phyloP scores from a whole-genome alignment of 2,329 filamentous ascomycete species.

The Aureobasidium subglaciale region DNA sequence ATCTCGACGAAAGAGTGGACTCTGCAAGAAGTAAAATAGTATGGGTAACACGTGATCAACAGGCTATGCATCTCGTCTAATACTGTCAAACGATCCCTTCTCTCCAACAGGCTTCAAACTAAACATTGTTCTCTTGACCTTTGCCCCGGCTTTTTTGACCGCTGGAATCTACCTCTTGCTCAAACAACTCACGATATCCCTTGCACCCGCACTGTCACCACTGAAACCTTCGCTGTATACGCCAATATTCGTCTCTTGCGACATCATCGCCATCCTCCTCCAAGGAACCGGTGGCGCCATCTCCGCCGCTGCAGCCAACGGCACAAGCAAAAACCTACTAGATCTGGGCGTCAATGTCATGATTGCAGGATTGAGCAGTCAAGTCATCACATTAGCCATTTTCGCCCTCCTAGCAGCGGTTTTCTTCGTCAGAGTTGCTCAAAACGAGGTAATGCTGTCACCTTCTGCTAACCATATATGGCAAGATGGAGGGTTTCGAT shows the following conservation, averaged over 20 bases:
- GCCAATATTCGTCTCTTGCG: slow-evolving; percentile 54
- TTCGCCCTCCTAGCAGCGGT: slow-evolving; percentile 39
- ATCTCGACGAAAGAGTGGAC: too few species aligned
- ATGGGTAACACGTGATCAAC: too few species aligned
- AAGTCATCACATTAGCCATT: slow-evolving; percentile 47
- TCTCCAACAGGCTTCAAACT: slow-evolving; percentile 37
- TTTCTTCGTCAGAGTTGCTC: slow-evolving; percentile 22
- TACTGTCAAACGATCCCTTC: slow-evolving; percentile 38
- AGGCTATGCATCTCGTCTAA: slow-evolving; percentile 36
- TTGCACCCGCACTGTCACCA: slow-evolving; percentile 27
- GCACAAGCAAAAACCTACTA: slow-evolving; percentile 29
- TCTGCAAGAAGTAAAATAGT: too few species aligned
- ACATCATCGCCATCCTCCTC: slow-evolving; percentile 51
- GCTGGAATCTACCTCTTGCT: slow-evolving; percentile 41
- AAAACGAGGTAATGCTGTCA: background rate
- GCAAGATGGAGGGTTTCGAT: slow-evolving; percentile 20
- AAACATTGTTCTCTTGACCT: slow-evolving; percentile 37
- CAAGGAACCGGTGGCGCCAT: slow-evolving; percentile 53
- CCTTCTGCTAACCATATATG: background rate
- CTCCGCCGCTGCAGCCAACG: slow-evolving; percentile 42
- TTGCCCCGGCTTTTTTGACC: slow-evolving; percentile 39
- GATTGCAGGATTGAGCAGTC: slow-evolving; percentile 51
- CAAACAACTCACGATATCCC: slow-evolving; percentile 38
- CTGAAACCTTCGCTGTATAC: slow-evolving; percentile 35
- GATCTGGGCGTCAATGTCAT: slow-evolving; percentile 49